A percentile compares a stretch with the other conserved stretches of the same genome.
These are phyloP conservation scores for Saccharomycopsis crataegensis DNA, from an alignment of 1,139 yeast species.

Conservation along the genomic window DNA sequence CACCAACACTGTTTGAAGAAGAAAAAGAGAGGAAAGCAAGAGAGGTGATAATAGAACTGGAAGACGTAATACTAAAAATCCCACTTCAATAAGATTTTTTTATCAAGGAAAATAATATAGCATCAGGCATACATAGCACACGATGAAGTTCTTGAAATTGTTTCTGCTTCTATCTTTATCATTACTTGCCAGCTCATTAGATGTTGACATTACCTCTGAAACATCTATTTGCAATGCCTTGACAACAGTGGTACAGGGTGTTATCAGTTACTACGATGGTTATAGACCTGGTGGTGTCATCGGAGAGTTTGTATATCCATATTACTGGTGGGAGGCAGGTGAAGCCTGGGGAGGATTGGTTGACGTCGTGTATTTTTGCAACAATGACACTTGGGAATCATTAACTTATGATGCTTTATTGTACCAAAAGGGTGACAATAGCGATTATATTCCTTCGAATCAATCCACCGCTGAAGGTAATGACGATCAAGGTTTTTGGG, in stretches of 20 bases:
- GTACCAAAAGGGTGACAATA: slow-evolving; percentile 58
- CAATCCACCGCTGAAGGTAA: slow-evolving; percentile 79
- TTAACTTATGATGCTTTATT: slow-evolving; percentile 50
- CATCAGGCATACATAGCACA: too few relatives aligned
- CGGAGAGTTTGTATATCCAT: slow-evolving; percentile 70
- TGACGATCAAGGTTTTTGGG: slow-evolving; percentile 94
- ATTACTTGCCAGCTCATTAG: slow-evolving; percentile 18
- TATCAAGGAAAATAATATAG: too few relatives aligned
- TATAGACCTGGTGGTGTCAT: slow-evolving; percentile 50
- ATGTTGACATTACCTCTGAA: slow-evolving; percentile 24
- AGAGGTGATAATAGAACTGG: too few relatives aligned
- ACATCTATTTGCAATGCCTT: slow-evolving; percentile 42
- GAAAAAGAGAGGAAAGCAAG: too few relatives aligned
- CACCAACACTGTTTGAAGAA: too few relatives aligned
- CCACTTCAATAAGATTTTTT: too few relatives aligned
- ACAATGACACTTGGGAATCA: slow-evolving; percentile 51
- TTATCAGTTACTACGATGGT: slow-evolving; percentile 68
- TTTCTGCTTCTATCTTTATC: background rate
- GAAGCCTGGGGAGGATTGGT: slow-evolving; percentile 77
- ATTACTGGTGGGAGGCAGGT: slow-evolving; percentile 95
- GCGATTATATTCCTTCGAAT: slow-evolving; percentile 68
- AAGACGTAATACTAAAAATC: too few relatives aligned
- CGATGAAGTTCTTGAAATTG: too few relatives aligned
- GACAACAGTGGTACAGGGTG: slow-evolving; percentile 50
- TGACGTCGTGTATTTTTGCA: slow-evolving; percentile 58